These are phyloP conservation scores for Sporothrix euskadiensis DNA, from an alignment of 2,329 filamentous ascomycete genomes.

Conservation along the genomic window DNA sequence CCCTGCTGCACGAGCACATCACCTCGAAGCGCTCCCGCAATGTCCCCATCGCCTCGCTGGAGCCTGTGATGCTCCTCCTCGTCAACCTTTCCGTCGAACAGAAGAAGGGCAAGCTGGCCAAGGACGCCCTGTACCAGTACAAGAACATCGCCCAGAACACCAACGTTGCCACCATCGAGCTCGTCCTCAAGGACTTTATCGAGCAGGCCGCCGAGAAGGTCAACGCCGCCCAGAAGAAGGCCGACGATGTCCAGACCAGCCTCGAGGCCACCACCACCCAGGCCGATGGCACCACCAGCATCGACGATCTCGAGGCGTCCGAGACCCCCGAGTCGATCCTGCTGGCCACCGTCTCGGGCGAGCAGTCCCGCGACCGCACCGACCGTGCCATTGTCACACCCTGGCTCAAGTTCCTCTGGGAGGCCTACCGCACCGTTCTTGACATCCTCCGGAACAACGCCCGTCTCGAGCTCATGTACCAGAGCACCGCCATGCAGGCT, in stretches of 20 bases:
- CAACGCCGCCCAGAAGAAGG: slow-evolving; percentile 91
- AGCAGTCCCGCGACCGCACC: slow-evolving; percentile 95
- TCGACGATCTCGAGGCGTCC: slow-evolving; percentile 94
- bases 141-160: slow-evolving; percentile 99
- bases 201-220: slow-evolving; percentile 96
- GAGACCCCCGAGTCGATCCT: slow-evolving; percentile 98
- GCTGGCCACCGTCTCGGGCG: slow-evolving; percentile 93
- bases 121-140: slow-evolving; percentile 98
- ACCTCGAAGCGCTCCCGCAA: slow-evolving; percentile 97
- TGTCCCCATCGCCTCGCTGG: slow-evolving; percentile 91
- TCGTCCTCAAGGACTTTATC: slow-evolving; percentile 97
- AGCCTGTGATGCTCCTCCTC: slow-evolving; percentile 97
- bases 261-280: slow-evolving; percentile 71
- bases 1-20: slow-evolving; percentile 97
- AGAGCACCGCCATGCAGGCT: slow-evolving; percentile 95
- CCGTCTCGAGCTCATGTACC: slow-evolving; percentile 94
- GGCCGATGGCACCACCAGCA: slow-evolving; percentile 62
- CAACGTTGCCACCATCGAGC: slow-evolving; percentile 95
- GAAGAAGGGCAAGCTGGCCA: slow-evolving; percentile 96
- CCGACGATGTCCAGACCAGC: slow-evolving; percentile 87
- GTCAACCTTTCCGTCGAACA: slow-evolving; percentile 96
- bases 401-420: slow-evolving; percentile 99
- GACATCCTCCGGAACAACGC: slow-evolving; percentile 99
- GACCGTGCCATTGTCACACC: slow-evolving; percentile 97
- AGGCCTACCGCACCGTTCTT: slow-evolving; percentile 96